Conservation (phyloP, 2,329 filamentous ascomycete genomes). For the Passalora sequoiae region DNA sequence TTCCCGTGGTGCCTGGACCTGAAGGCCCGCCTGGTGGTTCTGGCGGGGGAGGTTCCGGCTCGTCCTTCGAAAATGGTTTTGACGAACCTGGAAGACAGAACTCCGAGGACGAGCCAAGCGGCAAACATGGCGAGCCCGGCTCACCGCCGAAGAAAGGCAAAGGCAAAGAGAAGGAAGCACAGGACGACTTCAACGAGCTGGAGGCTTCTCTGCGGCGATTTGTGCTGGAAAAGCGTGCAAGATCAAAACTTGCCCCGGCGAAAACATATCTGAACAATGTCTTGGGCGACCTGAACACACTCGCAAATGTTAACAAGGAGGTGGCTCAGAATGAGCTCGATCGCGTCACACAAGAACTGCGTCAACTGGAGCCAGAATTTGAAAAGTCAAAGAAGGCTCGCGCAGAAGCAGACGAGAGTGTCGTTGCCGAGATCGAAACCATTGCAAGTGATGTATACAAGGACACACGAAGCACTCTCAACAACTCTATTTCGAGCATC, state of each 20-base stretch:
- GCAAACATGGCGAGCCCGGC: constrained; percentile 47
- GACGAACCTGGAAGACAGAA: constrained; percentile 34
- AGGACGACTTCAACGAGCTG: constrained; percentile 81
- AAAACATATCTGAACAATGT: constrained; percentile 95
- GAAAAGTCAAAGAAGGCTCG: constrained; percentile 78
- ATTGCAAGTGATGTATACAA: constrained; percentile 83
- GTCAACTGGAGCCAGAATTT: constrained; percentile 76
- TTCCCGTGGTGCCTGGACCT: constrained; percentile 63
- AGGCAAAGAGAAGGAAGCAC: constrained; percentile 69
- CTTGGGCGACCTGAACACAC: constrained; percentile 74
- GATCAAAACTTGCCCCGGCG: constrained; percentile 91
- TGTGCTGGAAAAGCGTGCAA: constrained; percentile 88
- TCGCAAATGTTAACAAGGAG: constrained; percentile 82
- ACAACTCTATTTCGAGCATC: constrained; percentile 67
- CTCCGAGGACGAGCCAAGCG: constrained; percentile 51
- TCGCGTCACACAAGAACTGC: constrained; percentile 72
- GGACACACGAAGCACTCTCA: constrained; percentile 70
- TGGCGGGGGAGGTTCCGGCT: constrained; percentile 30
- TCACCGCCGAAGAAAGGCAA: constrained; percentile 62
- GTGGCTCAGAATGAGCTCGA: constrained; percentile 81
- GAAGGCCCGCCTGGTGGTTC: constrained; percentile 50
- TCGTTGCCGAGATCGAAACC: constrained; percentile 76
- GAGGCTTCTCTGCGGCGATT: constrained; percentile 87
- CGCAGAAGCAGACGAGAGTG: constrained; percentile 70
- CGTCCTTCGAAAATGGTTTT: constrained; percentile 36